Evolutionary conservation across 2,329 filamentous ascomycete species (phyloP), one percentile per base, ranked within the genome.

Genomic region (Ascochyta rabiei): DNA sequence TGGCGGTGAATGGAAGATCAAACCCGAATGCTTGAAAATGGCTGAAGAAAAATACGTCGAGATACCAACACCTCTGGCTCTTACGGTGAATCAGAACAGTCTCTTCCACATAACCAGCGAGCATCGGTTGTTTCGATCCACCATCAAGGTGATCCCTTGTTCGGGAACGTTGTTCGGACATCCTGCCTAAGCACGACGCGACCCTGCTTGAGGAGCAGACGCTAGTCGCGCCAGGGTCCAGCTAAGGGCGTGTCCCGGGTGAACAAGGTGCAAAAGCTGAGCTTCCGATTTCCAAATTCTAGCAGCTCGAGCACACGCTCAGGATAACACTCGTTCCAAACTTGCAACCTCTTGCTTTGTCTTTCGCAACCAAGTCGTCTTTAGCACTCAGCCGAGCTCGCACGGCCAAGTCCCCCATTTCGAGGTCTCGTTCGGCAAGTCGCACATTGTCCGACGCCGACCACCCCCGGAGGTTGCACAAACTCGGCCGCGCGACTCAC

Each of bases 221-320:
- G 13, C 34, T 26, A 21, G 28, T 21, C 15, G 18, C 41, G 49
- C 41, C 46, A 55, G 52, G 52, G 52, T 46, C 42, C 40, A 38
- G 10, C 13, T 26, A 41, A 50, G 52, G 41, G 46, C 28, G 1
- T 18, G 12, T 15, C 40, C 18, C 8, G 2, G n/a, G 31, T 55
- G 47, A 46, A 47, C 37, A 37, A 10, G 26, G n/a, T 4, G 16
- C 26, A 15, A 30, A 41, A 37, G 19, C 16, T 41, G 34, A 44
- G 10, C 2, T 21, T 19, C 19, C 41, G 15, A 24, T n/a, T 26
- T n/a, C 34, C 34, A 30, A 38, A 38, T 10, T 46, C 37, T 42
- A 40, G 46, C 41, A 49, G 33, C 35, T 55, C 1, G 24, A 18
- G 37, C 52, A 37, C 19, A 37, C 46, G 37, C 52, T 49, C 38